A percentile compares a stretch with the other conserved stretches of the same genome.
Conservation (phyloP, 2,329 filamentous ascomycete species). For the Ophiostoma sp. region DNA sequence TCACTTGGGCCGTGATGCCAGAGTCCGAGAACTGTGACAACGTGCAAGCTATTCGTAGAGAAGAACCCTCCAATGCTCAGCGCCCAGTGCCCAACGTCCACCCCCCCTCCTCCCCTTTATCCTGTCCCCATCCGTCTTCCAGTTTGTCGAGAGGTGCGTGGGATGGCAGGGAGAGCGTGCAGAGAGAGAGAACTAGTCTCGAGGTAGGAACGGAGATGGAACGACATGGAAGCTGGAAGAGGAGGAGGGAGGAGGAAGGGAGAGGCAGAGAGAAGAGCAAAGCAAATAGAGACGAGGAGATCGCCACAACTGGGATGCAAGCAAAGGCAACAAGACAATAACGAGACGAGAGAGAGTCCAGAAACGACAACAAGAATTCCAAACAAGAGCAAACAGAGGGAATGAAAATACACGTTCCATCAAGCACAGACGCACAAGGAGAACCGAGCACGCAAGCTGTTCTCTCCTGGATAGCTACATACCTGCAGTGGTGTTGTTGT, state of each 20-base stretch:
- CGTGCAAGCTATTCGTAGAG: background rate
- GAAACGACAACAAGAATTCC: background rate
- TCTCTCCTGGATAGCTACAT: slow-evolving; percentile 34
- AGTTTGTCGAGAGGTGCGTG: slow-evolving; percentile 3
- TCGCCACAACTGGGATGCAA: slow-evolving; percentile 9
- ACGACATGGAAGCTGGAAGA: slow-evolving; percentile 9
- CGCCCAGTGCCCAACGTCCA: background rate
- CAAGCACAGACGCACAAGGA: background rate
- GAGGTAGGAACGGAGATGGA: background rate
- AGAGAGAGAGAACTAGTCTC: slow-evolving; percentile 6
- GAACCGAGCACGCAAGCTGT: background rate
- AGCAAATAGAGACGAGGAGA: no score
- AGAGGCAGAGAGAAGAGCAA: background rate
- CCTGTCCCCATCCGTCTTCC: slow-evolving; percentile 4
- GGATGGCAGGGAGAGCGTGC: background rate
- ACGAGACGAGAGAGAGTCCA: background rate
- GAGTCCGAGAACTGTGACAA: background rate
- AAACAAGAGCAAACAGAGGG: background rate
- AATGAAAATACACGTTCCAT: background rate
- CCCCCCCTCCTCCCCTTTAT: background rate
- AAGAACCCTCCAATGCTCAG: background rate
- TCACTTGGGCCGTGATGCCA: background rate
- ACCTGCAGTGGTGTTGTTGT: slow-evolving; percentile 42
- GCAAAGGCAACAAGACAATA: background rate
- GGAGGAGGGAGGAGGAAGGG: background rate